These are phyloP conservation scores for Penicillium canariense DNA, from an alignment of 495 filamentous ascomycete genomes.

Conservation along the genomic window DNA sequence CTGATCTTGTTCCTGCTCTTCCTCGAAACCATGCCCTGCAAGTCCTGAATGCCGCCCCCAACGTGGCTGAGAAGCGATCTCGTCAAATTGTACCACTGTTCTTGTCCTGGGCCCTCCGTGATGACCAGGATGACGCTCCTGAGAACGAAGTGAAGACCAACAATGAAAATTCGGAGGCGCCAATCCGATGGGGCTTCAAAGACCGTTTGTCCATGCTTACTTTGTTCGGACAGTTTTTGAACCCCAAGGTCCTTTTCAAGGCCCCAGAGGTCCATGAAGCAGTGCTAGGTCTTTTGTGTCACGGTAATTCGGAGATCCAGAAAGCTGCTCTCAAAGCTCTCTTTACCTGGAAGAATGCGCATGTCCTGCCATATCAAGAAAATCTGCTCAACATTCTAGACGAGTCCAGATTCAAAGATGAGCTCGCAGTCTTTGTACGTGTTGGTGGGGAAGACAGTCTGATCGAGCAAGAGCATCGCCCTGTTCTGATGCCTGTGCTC, in stretches of 20 bases:
- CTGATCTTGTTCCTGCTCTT: constrained; percentile 36
- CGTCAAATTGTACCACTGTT: constrained; percentile 82
- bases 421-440: constrained; percentile 82
- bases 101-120: constrained; percentile 65
- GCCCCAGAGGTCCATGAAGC: constrained; percentile 72
- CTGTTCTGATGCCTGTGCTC: constrained; percentile 75
- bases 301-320: constrained; percentile 88
- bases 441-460: constrained; percentile 64
- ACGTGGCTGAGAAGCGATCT: constrained; percentile 80
- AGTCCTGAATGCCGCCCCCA: constrained; percentile 69
- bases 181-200: constrained; percentile 54
- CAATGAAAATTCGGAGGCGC: constrained; percentile 14
- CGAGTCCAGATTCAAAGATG: constrained; percentile 86
- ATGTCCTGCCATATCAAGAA: constrained; percentile 76
- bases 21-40: constrained; percentile 75
- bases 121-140: constrained; percentile 48
- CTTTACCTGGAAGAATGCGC: constrained; percentile 79
- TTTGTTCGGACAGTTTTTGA: constrained; percentile 80
- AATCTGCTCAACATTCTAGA: constrained; percentile 86
- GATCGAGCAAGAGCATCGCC: constrained; percentile 69
- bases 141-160: constrained; percentile 26
- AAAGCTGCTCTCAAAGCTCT: constrained; percentile 80
- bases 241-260: constrained; percentile 78
- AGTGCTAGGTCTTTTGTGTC: constrained; percentile 69
- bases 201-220: constrained; percentile 79